Evolutionary conservation across 1,284 basidiomycete genomes (phyloP).

Genomic region (Stygiomarasmius scandens): DNA sequence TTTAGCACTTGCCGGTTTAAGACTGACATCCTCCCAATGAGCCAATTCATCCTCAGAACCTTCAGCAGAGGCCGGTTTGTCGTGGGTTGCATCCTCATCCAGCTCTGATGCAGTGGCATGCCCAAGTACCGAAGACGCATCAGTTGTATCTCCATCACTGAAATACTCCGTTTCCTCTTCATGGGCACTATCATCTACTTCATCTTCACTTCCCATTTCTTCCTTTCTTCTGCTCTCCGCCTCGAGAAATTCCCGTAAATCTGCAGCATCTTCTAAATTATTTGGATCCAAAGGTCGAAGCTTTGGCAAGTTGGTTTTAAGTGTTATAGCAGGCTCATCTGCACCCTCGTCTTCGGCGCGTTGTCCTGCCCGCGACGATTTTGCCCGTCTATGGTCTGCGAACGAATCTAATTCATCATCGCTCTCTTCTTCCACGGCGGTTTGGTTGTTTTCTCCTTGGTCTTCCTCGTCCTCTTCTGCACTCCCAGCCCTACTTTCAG

Average conservation of each 20-base stretch:
- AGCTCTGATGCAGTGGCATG: not conserved
- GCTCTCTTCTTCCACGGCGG: constrained; percentile 31
- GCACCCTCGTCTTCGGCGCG: constrained; percentile 29
- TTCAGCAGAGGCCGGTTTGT: constrained; percentile 7
- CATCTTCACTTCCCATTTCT: constrained; percentile 46
- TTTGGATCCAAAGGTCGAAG: constrained; percentile 46
- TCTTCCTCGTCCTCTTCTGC: constrained; percentile 23
- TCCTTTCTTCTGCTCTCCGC: constrained; percentile 57
- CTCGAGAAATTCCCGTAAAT: constrained; percentile 66
- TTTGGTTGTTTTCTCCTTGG: constrained; percentile 27
- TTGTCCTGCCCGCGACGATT: not conserved
- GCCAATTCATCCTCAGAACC: constrained; percentile 47
- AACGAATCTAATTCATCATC: constrained; percentile 46
- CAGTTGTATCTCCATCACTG: constrained; percentile 7
- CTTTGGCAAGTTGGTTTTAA: constrained; percentile 25
- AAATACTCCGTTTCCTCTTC: constrained; percentile 6
- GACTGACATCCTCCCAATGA: constrained; percentile 29
- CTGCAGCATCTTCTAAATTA: constrained; percentile 59
- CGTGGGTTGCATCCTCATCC: not conserved
- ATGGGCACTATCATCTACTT: constrained; percentile 21
- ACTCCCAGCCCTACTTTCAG: constrained; percentile 6
- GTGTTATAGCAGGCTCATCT: constrained; percentile 25
- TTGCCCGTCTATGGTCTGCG: constrained; percentile 8
- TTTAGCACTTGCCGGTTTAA: not conserved
- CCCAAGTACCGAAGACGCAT: not conserved